Conservation (phyloP, 495 filamentous ascomycete species). For the Platismatia glauca region DNA sequence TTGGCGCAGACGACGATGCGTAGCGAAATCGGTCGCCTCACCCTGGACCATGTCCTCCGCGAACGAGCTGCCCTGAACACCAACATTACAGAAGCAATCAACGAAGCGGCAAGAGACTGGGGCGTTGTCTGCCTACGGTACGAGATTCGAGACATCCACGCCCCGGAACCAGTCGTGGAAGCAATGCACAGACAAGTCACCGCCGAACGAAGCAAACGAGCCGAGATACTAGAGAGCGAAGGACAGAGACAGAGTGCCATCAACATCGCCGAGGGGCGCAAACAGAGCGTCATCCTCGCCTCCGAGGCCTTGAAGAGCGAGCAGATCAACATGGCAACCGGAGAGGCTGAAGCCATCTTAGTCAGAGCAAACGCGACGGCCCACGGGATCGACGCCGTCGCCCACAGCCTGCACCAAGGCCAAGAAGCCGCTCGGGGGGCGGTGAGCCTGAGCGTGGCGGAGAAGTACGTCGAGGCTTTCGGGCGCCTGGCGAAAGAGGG, state of each 20-base stretch:
- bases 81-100: conserved; percentile 96
- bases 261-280: conserved; percentile 95
- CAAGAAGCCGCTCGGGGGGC: conserved; percentile 69
- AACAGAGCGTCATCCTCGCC: conserved; percentile 90
- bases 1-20: conserved; percentile 98
- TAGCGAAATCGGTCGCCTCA: conserved; percentile 90
- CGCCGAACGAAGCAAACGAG: conserved; percentile 90
- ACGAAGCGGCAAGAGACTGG: conserved; percentile 94
- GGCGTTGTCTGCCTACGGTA: conserved; percentile 93
- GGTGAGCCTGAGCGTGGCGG: conserved; percentile 76
- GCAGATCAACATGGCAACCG: conserved; percentile 80
- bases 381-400: conserved; percentile 77
- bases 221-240: conserved; percentile 93
- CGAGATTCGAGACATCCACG: conserved; percentile 97
- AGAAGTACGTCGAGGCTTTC: conserved; percentile 98
- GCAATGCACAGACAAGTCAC: conserved; percentile 99
- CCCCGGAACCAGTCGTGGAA: conserved; percentile 80
- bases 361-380: conserved; percentile 82
- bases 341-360: conserved; percentile 89
- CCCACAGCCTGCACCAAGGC: conserved; percentile 58
- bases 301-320: conserved; percentile 87
- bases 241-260: conserved; percentile 94
- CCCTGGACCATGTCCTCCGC: conserved; percentile 93
- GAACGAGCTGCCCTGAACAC: conserved; percentile 91
- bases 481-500: conserved; percentile 84